Conservation (phyloP, 345 rosid species). For the Lenwebbia sp. region DNA sequence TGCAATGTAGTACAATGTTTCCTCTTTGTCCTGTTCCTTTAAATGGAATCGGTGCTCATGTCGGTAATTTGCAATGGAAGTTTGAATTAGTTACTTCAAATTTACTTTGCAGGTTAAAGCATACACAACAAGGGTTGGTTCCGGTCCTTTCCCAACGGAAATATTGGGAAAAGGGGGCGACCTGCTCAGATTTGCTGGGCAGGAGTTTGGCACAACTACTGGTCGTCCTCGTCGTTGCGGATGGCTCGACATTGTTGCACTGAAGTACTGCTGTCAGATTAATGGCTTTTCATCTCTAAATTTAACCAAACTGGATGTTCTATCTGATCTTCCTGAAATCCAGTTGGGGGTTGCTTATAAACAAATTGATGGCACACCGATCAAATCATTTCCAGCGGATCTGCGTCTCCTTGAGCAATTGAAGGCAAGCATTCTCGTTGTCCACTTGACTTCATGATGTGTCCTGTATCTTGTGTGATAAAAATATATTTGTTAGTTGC, state of each 20-base stretch:
- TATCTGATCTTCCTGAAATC: constrained; percentile 79
- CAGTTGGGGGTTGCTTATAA: constrained; percentile 74
- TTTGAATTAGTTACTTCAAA: neutral
- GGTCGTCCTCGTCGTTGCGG: constrained; percentile 99
- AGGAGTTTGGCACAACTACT: constrained; percentile 94
- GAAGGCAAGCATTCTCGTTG: constrained; percentile 28
- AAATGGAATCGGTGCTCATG: neutral
- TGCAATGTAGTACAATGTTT: neutral
- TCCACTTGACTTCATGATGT: neutral
- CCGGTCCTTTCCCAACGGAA: constrained; percentile 98
- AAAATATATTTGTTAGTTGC: neutral
- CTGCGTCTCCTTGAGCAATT: constrained; percentile 72
- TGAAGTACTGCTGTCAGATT: constrained; percentile 74
- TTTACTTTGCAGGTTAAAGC: constrained; percentile 61
- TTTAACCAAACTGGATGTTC: constrained; percentile 90
- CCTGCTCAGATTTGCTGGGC: constrained; percentile 77
- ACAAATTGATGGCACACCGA: constrained; percentile 55
- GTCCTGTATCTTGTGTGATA: neutral
- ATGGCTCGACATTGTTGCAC: constrained; percentile 95
- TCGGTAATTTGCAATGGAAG: neutral
- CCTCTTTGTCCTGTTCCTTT: neutral
- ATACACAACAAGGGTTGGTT: constrained; percentile 96
- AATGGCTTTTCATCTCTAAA: constrained; percentile 94
- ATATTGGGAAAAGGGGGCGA: constrained; percentile 84
- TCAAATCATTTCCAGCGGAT: constrained; percentile 82